Evolutionary conservation across 495 filamentous ascomycete species (phyloP).

Genomic region (Ascobolus immersus): DNA sequence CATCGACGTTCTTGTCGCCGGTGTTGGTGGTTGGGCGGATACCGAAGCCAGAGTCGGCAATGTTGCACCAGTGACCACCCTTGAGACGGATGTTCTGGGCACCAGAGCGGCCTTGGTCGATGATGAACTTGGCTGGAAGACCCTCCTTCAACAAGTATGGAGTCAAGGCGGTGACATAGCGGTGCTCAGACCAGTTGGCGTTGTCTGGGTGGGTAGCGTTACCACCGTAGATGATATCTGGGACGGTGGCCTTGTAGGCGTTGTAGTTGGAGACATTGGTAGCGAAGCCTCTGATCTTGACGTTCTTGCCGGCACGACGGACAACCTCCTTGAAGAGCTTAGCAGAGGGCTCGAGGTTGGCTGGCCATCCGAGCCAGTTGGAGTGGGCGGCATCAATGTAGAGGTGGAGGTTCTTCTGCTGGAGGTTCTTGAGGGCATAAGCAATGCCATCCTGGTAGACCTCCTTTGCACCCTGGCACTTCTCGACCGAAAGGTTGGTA

Average conservation of each 20-base stretch:
- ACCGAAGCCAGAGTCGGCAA: slow-evolving; percentile 30
- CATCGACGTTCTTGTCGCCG: slow-evolving; percentile 25
- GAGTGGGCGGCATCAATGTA: slow-evolving; percentile 33
- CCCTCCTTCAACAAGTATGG: slow-evolving; percentile 23
- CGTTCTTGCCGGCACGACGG: slow-evolving; percentile 21
- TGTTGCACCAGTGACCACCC: slow-evolving; percentile 37
- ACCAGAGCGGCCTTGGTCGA: slow-evolving; percentile 27
- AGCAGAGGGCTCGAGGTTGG: slow-evolving; percentile 28
- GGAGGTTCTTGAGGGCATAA: slow-evolving; percentile 30
- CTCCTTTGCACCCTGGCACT: slow-evolving; percentile 27
- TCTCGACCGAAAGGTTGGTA: slow-evolving; percentile 30
- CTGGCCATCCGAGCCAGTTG: slow-evolving; percentile 34
- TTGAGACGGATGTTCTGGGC: slow-evolving; percentile 26
- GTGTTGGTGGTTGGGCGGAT: slow-evolving; percentile 25
- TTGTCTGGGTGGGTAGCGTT: slow-evolving; percentile 14
- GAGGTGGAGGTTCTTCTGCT: slow-evolving; percentile 32
- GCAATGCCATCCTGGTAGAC: slow-evolving; percentile 32
- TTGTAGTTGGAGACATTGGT: slow-evolving; percentile 35
- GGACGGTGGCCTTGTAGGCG: slow-evolving; percentile 3
- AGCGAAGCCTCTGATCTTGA: slow-evolving; percentile 26
- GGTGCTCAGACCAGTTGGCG: slow-evolving; percentile 27
- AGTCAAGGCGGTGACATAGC: slow-evolving; percentile 26
- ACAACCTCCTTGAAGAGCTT: slow-evolving; percentile 26
- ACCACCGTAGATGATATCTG: neutral
- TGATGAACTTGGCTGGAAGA: slow-evolving; percentile 30